Evolutionary conservation across 2,329 filamentous ascomycete species (phyloP).

Genomic region (Cytospora paraplurivora): DNA sequence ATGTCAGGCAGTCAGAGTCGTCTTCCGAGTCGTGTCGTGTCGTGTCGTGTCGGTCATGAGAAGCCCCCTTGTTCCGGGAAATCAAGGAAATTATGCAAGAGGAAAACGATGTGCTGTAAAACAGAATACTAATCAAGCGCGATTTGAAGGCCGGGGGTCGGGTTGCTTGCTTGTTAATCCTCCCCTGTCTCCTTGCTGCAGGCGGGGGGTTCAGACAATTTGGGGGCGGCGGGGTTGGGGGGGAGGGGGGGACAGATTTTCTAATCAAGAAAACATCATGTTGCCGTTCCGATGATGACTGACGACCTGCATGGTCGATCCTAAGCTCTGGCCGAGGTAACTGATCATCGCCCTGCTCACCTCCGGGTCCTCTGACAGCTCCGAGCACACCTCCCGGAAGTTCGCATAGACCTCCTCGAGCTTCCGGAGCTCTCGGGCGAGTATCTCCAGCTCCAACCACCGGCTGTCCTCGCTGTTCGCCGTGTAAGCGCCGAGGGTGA

Average conservation of each 20-base stretch:
- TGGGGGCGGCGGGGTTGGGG: not conserved
- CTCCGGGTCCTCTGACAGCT: constrained; percentile 45
- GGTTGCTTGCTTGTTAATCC: too few species aligned
- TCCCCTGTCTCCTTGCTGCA: too few species aligned
- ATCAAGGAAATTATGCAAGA: too few species aligned
- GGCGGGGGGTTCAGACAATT: too few species aligned
- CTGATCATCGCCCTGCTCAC: constrained; percentile 49
- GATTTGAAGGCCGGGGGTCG: too few species aligned
- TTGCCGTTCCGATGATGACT: constrained; percentile 40
- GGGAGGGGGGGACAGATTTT: not conserved
- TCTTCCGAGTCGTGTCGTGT: too few species aligned
- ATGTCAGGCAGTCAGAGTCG: not conserved
- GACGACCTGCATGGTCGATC: constrained; percentile 46
- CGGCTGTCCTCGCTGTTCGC: constrained; percentile 48
- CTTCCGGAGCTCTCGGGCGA: constrained; percentile 51
- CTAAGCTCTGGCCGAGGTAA: constrained; percentile 48
- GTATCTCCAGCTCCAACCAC: constrained; percentile 51
- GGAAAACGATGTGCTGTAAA: too few species aligned
- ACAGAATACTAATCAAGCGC: too few species aligned
- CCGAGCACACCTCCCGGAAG: constrained; percentile 46
- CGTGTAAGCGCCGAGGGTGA: constrained; percentile 49
- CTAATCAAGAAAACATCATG: constrained; percentile 34
- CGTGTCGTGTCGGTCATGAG: constrained; percentile 8
- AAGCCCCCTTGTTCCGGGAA: not conserved
- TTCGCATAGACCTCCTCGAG: constrained; percentile 49